Base-by-base conservation (phyloP, 2,329 filamentous ascomycete genomes). In the Stachybotrys chlorohalonatus region DNA sequence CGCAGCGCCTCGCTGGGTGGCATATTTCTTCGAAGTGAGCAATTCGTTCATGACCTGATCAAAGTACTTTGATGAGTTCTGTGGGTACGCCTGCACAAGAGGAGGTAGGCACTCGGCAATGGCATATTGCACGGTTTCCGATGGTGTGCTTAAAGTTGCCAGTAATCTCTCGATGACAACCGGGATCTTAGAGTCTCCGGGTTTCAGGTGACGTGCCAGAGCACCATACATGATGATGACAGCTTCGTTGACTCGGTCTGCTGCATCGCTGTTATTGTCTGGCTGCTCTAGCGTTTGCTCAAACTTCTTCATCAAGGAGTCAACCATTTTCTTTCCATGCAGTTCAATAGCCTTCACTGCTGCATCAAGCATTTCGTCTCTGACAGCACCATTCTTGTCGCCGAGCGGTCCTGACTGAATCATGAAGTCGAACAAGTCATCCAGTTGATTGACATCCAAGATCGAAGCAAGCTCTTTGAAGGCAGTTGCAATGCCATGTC, bases 171-270 rank as follows among this genome's bases (percentile, higher is more conserved):
- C 86, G 52, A 99, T 86, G 49, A 99, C 94, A 55, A 87, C 85
- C 1, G 92, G 90, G 51, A 97, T 83, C 64, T 95, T 92, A 60
- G 84, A 74, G 68, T 99, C 94, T n/a, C 91, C 90, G 7, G 84
- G 73, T 61, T 88, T 83, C 56, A 99, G 75, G 75, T 99, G 94
- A 52, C 89, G 85, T 48, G 92, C 94, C 45, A 99, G 75, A 52
- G 95, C 93, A 67, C 94, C 94, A 64, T 99, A 99, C 68, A 99
- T 87, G 63, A 99, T 94, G 62, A 99, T 92, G 53, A 99, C 92
- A 16, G 95, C 94, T 72, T 99, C 94, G 62, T 96, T 96, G 59
- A 97, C 88, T 56, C 90, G 83, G 70, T 99, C 95, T 16, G 89
- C 86, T 53, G 86, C 83, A 60, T 92, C 84, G 1, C 86, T 91